phyloP scores from a whole-genome alignment of 2,329 filamentous ascomycete genomes.

The Pseudohalonectria lignicola region DNA sequence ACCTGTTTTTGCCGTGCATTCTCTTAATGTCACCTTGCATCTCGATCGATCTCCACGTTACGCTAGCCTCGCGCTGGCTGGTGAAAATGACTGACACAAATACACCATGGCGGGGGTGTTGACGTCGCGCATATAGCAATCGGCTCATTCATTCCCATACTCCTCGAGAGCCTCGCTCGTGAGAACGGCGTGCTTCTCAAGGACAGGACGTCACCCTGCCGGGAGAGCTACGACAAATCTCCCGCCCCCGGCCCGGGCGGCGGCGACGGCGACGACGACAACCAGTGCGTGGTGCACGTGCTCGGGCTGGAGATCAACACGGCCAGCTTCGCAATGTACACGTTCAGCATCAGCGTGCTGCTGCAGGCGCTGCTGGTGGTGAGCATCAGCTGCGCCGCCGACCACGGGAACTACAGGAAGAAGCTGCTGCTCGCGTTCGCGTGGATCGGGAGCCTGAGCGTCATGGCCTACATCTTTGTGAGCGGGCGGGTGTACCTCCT shows the following conservation, averaged over 20 bases:
- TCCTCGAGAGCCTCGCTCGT: constrained; percentile 83
- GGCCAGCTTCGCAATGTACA: constrained; percentile 94
- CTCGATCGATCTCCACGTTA: too few relatives aligned
- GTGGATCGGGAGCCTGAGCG: constrained; percentile 66
- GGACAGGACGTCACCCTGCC: constrained; percentile 67
- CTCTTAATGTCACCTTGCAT: too few relatives aligned
- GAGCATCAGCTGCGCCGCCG: constrained; percentile 90
- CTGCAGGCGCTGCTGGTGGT: constrained; percentile 86
- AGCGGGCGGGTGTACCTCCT: constrained; percentile 66
- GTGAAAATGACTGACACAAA: too few relatives aligned
- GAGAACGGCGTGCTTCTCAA: constrained; percentile 81
- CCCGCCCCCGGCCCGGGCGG: constrained; percentile 5
- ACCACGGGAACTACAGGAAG: constrained; percentile 89
- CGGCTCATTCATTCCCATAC: constrained; percentile 90
- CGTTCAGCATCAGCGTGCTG: constrained; percentile 85
- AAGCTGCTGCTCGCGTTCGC: constrained; percentile 78
- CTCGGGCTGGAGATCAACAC: constrained; percentile 85
- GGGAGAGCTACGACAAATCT: constrained; percentile 43
- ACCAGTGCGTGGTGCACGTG: constrained; percentile 72
- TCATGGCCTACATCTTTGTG: constrained; percentile 81
- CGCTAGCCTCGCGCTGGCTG: too few relatives aligned
- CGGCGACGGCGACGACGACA: constrained; percentile 29
- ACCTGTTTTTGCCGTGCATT: too few relatives aligned
- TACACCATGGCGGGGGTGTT: too few relatives aligned
- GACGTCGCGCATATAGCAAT: constrained; percentile 6